phyloP scores from a whole-genome alignment of 192 early-diverging fungal species.

The Backusella luteola region DNA sequence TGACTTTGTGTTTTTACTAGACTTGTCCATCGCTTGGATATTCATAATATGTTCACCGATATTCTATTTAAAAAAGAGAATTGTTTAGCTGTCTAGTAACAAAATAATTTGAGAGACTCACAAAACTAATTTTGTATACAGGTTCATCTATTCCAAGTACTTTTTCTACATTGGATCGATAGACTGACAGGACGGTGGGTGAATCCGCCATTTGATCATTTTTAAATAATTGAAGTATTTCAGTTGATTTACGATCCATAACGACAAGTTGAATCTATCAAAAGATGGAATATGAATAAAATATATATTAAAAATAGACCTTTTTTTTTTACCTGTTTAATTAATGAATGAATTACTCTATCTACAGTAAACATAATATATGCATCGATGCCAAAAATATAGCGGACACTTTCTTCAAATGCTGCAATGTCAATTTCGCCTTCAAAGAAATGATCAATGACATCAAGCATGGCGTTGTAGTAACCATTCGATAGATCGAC shows the following conservation, averaged over 20 bases:
- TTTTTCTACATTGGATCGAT: slow-evolving; percentile 28
- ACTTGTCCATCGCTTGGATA: slow-evolving; percentile 27
- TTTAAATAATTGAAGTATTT: slow-evolving; percentile 67
- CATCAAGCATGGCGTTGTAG: slow-evolving; percentile 74
- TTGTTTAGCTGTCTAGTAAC: neutral
- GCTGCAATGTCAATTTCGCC: slow-evolving; percentile 70
- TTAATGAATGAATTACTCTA: slow-evolving; percentile 73
- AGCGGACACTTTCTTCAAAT: slow-evolving; percentile 86
- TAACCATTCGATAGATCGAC: slow-evolving; percentile 60
- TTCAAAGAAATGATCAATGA: slow-evolving; percentile 73
- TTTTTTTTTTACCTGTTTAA: slow-evolving; percentile 63
- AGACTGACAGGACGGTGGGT: slow-evolving; percentile 10
- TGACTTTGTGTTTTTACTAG: neutral
- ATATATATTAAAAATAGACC: neutral
- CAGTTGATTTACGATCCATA: slow-evolving; percentile 58
- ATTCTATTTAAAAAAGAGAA: slow-evolving; percentile 11
- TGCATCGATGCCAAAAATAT: slow-evolving; percentile 85
- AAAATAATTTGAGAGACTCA: slow-evolving; percentile 8
- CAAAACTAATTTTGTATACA: slow-evolving; percentile 34
- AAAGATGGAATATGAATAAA: neutral
- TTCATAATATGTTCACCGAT: neutral
- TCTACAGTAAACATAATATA: slow-evolving; percentile 89
- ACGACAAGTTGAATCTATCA: slow-evolving; percentile 43
- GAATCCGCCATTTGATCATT: slow-evolving; percentile 44
- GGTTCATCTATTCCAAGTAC: slow-evolving; percentile 31